These are phyloP conservation scores for Niveomyces coronatus DNA, from an alignment of 2,329 filamentous ascomycete genomes.

Conservation along the genomic window DNA sequence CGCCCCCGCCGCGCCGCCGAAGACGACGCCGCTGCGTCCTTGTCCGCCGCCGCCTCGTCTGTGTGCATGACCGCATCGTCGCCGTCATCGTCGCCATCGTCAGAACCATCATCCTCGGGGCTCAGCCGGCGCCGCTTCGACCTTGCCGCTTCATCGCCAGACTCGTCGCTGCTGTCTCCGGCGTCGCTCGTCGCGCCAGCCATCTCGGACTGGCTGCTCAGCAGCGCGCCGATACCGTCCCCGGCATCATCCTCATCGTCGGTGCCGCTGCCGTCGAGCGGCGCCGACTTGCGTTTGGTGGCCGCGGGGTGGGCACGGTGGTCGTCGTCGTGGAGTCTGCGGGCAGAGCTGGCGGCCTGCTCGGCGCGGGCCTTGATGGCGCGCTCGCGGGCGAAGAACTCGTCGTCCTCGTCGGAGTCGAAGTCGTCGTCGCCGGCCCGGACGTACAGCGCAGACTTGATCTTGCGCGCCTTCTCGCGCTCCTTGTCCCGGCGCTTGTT, in stretches of 20 bases:
- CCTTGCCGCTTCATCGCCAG: conserved; percentile 23
- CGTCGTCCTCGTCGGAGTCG: conserved; percentile 59
- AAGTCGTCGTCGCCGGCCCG: conserved; percentile 79
- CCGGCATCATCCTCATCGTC: too few relatives aligned
- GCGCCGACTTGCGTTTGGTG: conserved; percentile 21
- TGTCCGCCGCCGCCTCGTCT: conserved; percentile 23
- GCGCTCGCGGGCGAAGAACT: conserved; percentile 67
- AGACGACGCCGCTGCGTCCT: conserved; percentile 30
- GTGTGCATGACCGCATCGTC: conserved; percentile 20
- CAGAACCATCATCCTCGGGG: too few relatives aligned
- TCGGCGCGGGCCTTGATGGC: conserved; percentile 45
- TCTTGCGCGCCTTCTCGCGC: conserved; percentile 63
- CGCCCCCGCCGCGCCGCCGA: conserved; percentile 30
- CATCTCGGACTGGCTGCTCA: too few relatives aligned
- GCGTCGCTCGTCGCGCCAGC: too few relatives aligned
- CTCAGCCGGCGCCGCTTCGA: conserved; percentile 28
- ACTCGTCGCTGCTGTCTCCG: conserved; percentile 17
- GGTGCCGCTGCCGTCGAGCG: conserved; percentile 18
- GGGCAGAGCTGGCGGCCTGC: conserved; percentile 21
- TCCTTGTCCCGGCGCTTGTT: conserved; percentile 55
- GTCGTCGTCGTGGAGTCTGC: conserved; percentile 10
- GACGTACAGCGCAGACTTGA: conserved; percentile 79
- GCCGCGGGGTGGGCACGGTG: conserved; percentile 1
- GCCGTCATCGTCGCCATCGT: conserved; percentile 15
- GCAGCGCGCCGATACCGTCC: too few relatives aligned